Evolutionary conservation across 495 filamentous ascomycete genomes (phyloP).

Genomic region (Barbatosphaeria neglecta): DNA sequence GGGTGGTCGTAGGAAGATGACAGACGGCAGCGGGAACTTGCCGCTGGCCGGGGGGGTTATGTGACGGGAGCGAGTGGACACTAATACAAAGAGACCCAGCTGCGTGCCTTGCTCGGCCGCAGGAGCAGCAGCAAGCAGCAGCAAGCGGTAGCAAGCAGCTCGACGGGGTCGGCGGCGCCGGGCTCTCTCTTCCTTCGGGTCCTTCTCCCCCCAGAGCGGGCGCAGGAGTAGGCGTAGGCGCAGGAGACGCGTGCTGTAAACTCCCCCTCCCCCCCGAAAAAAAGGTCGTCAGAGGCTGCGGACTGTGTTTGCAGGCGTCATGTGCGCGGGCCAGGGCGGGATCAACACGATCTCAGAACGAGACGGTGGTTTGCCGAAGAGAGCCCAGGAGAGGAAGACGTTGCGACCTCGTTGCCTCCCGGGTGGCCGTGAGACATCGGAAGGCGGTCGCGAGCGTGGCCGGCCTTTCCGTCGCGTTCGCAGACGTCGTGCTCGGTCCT

Average conservation of each 20-base stretch:
- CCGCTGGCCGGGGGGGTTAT: constrained; percentile 6
- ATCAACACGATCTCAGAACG: neutral
- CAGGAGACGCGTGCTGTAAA: too few species aligned
- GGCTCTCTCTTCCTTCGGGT: too few species aligned
- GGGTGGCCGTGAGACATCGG: constrained; percentile 10
- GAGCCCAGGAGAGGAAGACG: neutral
- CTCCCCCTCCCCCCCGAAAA: too few species aligned
- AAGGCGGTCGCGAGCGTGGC: neutral
- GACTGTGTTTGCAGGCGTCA: neutral
- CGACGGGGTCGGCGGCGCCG: neutral
- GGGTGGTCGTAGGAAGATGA: neutral
- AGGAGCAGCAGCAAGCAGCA: too few species aligned
- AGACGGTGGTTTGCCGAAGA: neutral
- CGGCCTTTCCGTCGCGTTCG: constrained; percentile 2
- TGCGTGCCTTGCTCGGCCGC: too few species aligned
- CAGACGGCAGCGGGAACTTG: constrained; percentile 7
- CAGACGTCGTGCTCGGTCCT: constrained; percentile 1
- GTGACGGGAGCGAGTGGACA: neutral
- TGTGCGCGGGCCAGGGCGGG: neutral
- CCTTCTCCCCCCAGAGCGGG: too few species aligned
- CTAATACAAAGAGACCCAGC: neutral
- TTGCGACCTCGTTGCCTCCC: neutral
- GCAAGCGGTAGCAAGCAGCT: too few species aligned
- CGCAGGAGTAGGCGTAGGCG: too few species aligned
- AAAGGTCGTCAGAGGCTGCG: neutral